Evolutionary conservation across 2,329 filamentous ascomycete species (phyloP), one percentile per base, ranked within the genome.

Genomic region (Botrytis byssoidea): DNA sequence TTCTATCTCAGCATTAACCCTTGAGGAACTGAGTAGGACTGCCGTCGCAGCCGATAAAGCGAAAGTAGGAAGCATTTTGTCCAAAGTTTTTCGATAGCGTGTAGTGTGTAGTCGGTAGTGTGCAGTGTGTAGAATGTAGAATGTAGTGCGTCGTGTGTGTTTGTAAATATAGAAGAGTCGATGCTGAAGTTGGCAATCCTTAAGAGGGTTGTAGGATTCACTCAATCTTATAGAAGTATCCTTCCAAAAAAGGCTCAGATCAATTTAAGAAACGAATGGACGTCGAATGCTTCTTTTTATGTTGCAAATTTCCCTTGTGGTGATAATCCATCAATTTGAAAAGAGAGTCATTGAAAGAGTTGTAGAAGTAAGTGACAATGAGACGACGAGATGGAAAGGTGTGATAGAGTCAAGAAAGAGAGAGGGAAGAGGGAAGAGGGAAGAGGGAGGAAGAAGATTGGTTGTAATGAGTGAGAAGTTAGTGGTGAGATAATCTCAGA

Each of bases 1-100:
- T 37, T 77, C 74, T 42, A 81, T 77, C 42, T 80, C 75, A 46
- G 79, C 79, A 63, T 70, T 55, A 9, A 79, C 75, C 87, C 85
- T 55, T 42, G n/a, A 70, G 40, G 77, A 74, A 60, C 74, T 75
- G 7, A 80, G 37, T 9, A 80, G 72, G 60, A 78, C 70, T 57
- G 75, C 77, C 7, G 76, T 68, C 22, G 76, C 76, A 66, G 77
- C 75, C 57, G 74, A 75, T 29, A 76, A 75, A 77, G 78, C 55
- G 74, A 78, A 70, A 60, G 75, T 75, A 12, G 75, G 67, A 74
- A 77, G 72, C 79, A 80, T 77, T 51, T 22, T 77, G 71, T 64
- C 42, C 51, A 57, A 29, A 29, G n/a, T 2, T 18, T 57, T 32
- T 57, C 51, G 16, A 57, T 29, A 7, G n/a, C 29, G 14, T 8